Conservation (phyloP, 805 yeast species). For the Metschnikowia orientalis region DNA sequence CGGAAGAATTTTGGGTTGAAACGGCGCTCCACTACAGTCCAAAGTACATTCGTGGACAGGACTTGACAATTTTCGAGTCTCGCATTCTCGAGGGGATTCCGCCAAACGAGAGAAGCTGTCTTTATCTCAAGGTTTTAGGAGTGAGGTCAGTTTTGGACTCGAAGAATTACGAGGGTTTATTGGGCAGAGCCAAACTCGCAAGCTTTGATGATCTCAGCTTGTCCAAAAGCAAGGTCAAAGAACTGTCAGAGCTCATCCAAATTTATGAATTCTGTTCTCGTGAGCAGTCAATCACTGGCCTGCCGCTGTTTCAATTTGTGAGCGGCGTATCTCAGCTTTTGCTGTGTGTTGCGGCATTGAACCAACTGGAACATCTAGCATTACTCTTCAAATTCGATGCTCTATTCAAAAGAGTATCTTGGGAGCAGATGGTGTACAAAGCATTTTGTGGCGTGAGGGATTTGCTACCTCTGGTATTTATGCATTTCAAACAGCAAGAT, state of each 20-base stretch:
- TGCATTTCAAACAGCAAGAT: slow-evolving; percentile 36
- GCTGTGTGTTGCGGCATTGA: slow-evolving; percentile 17
- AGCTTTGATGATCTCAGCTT: slow-evolving; percentile 5
- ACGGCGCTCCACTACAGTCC: slow-evolving; percentile 17
- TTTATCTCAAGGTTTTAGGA: slow-evolving; percentile 31
- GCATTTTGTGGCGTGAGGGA: slow-evolving; percentile 36
- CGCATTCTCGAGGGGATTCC: slow-evolving; percentile 31
- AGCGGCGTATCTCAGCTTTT: slow-evolving; percentile 20
- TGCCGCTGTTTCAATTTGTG: slow-evolving; percentile 16
- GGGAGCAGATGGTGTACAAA: slow-evolving; percentile 32
- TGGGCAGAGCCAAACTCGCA: slow-evolving; percentile 23
- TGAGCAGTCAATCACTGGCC: slow-evolving; percentile 15
- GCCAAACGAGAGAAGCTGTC: slow-evolving; percentile 23
- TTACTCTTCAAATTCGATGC: slow-evolving; percentile 32
- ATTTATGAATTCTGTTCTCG: slow-evolving; percentile 31
- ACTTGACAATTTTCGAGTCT: slow-evolving; percentile 10
- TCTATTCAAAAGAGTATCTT: slow-evolving; percentile 22
- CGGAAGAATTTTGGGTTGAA: slow-evolving; percentile 19
- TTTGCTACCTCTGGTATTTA: slow-evolving; percentile 21
- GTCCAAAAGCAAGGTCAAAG: not conserved
- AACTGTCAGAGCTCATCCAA: slow-evolving; percentile 21
- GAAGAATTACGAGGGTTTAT: slow-evolving; percentile 26
- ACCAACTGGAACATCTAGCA: slow-evolving; percentile 28
- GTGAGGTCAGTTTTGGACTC: slow-evolving; percentile 26
- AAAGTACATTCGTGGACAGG: slow-evolving; percentile 11